These are phyloP conservation scores for Colletotrichum lupini DNA, from an alignment of 2,329 filamentous ascomycete species.

Conservation along the genomic window DNA sequence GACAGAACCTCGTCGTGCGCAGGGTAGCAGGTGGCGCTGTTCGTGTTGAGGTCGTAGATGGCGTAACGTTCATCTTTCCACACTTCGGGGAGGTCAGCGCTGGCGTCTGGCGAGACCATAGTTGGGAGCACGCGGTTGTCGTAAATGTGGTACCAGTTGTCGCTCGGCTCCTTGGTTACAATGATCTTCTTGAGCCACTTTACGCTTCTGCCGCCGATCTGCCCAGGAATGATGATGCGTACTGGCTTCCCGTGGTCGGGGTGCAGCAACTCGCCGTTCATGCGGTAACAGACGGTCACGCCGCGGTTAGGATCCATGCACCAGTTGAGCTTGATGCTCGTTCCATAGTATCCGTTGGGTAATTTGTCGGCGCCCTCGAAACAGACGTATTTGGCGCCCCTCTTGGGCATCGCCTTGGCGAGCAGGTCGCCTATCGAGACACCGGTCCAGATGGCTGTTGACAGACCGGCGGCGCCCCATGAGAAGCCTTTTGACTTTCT, in stretches of 20 bases:
- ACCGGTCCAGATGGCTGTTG: constrained; percentile 89
- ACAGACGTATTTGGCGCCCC: constrained; percentile 83
- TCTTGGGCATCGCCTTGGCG: constrained; percentile 72
- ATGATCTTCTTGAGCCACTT: constrained; percentile 91
- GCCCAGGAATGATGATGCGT: constrained; percentile 85
- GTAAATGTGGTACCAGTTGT: constrained; percentile 96
- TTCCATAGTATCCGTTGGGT: constrained; percentile 90
- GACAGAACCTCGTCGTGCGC: constrained; percentile 78
- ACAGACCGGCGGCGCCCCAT: constrained; percentile 89
- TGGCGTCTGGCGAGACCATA: constrained; percentile 84
- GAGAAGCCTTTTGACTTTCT: constrained; percentile 94
- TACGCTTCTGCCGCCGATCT: constrained; percentile 91
- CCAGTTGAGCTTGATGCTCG: constrained; percentile 89
- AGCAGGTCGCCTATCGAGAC: constrained; percentile 80
- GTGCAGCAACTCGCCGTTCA: constrained; percentile 85
- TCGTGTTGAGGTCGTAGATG: constrained; percentile 91
- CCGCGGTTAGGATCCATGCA: constrained; percentile 84
- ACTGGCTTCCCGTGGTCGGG: constrained; percentile 91
- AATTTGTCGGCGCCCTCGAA: constrained; percentile 92
- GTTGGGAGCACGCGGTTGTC: constrained; percentile 93
- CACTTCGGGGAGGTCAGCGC: constrained; percentile 76
- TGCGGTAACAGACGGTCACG: constrained; percentile 88
- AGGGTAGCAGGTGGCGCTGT: constrained; percentile 84
- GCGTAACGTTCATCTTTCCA: constrained; percentile 93
- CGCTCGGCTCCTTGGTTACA: constrained; percentile 80